Conservation (phyloP, 1,284 basidiomycete species). For the Ustilago crameri region DNA sequence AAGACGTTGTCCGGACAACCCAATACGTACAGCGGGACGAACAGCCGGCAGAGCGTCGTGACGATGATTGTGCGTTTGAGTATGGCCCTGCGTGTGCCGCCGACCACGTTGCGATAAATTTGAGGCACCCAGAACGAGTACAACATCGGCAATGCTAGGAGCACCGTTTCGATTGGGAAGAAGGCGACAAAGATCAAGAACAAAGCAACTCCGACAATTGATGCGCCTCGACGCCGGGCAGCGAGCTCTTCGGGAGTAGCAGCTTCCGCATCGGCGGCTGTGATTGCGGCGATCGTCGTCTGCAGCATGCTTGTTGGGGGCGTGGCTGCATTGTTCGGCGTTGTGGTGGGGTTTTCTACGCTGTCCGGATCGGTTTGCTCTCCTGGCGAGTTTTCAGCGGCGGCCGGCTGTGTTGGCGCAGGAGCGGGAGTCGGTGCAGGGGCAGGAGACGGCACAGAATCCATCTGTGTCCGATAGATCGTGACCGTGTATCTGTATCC, state of each 20-base stretch:
- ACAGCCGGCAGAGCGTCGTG: conserved; percentile 78
- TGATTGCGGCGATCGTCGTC: conserved; percentile 6
- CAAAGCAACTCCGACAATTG: conserved; percentile 11
- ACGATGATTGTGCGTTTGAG: conserved; percentile 80
- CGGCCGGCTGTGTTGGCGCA: not conserved
- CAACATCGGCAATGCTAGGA: conserved; percentile 75
- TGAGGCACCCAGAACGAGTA: conserved; percentile 86
- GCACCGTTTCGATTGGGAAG: conserved; percentile 22
- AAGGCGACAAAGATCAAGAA: conserved; percentile 33
- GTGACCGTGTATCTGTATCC: conserved; percentile 37
- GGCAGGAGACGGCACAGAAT: conserved; percentile 11
- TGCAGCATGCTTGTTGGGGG: not conserved
- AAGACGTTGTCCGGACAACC: conserved; percentile 85
- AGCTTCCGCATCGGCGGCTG: conserved; percentile 3
- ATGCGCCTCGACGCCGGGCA: conserved; percentile 20
- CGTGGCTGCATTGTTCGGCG: not conserved
- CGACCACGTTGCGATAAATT: conserved; percentile 79
- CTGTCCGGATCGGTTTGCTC: not conserved
- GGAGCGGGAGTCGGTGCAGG: conserved; percentile 8
- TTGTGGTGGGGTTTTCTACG: not conserved
- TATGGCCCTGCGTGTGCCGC: conserved; percentile 78
- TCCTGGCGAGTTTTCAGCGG: not conserved
- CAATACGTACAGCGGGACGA: conserved; percentile 80
- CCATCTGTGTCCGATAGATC: conserved; percentile 42
- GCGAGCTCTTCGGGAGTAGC: conserved; percentile 11